phyloP scores from a whole-genome alignment of 805 yeast species.

The Myxozyma kluyveri region DNA sequence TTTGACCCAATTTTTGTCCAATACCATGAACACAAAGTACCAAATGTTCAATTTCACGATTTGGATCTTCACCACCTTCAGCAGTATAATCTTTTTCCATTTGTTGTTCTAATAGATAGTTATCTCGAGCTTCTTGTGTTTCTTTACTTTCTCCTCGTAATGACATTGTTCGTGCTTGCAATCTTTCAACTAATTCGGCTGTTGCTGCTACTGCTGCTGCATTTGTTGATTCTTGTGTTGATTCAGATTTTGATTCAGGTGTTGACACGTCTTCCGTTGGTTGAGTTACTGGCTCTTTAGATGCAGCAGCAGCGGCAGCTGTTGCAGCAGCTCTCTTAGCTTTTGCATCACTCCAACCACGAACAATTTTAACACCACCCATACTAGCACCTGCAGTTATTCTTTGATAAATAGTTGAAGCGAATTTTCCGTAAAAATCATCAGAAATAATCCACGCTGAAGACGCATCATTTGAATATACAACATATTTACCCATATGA shows the following conservation, averaged over 20 bases:
- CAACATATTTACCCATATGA: slow-evolving; percentile 31
- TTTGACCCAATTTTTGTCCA: slow-evolving; percentile 81
- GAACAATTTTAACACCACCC: slow-evolving; percentile 33
- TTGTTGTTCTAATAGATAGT: slow-evolving; percentile 26
- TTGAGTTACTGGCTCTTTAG: background rate
- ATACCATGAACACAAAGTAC: slow-evolving; percentile 92
- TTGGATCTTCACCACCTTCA: slow-evolving; percentile 23
- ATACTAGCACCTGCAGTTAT: slow-evolving; percentile 29
- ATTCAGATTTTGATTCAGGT: background rate
- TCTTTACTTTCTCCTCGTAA: slow-evolving; percentile 6
- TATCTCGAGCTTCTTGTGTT: slow-evolving; percentile 14
- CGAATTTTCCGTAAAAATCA: slow-evolving; percentile 30
- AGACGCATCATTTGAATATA: slow-evolving; percentile 26
- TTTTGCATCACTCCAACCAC: slow-evolving; percentile 31
- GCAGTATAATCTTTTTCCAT: slow-evolving; percentile 34
- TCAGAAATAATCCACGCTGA: slow-evolving; percentile 33
- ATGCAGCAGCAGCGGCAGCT: slow-evolving; percentile 1
- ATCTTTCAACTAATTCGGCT: slow-evolving; percentile 10
- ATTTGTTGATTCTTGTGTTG: background rate
- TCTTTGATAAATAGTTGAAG: slow-evolving; percentile 27
- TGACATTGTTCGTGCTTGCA: background rate
- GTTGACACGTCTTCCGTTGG: background rate
- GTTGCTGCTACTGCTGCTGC: slow-evolving; percentile 3
- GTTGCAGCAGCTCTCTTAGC: slow-evolving; percentile 3
- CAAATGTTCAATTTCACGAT: slow-evolving; percentile 55